These are phyloP conservation scores for Xylaria sp. DNA, from an alignment of 2,329 filamentous ascomycete species.

Conservation along the genomic window DNA sequence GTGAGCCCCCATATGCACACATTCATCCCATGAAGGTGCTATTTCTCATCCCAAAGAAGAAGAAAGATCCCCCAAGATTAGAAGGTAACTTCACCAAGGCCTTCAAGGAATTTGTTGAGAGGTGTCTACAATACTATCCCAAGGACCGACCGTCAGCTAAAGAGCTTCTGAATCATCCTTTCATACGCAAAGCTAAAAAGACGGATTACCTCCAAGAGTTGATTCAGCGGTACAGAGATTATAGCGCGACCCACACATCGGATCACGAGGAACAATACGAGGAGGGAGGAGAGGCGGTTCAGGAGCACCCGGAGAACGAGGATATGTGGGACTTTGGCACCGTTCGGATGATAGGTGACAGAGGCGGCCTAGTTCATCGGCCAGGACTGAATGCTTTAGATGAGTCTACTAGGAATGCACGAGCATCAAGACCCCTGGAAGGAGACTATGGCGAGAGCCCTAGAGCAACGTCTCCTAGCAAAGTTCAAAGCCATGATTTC, in stretches of 20 bases:
- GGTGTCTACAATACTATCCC: slow-evolving; percentile 87
- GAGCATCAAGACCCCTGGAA: slow-evolving; percentile 61
- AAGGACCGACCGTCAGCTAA: slow-evolving; percentile 85
- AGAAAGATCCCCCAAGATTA: slow-evolving; percentile 78
- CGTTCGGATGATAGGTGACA: slow-evolving; percentile 77
- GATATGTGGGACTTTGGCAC: slow-evolving; percentile 99
- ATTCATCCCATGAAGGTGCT: slow-evolving; percentile 99
- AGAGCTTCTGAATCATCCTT: slow-evolving; percentile 87
- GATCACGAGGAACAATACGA: slow-evolving; percentile 71
- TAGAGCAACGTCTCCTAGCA: slow-evolving; percentile 58
- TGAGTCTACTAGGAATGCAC: slow-evolving; percentile 79
- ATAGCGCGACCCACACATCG: slow-evolving; percentile 80
- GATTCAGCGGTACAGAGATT: slow-evolving; percentile 88
- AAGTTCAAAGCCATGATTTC: slow-evolving; percentile 54
- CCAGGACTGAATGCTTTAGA: slow-evolving; percentile 74
- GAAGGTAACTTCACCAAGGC: slow-evolving; percentile 81
- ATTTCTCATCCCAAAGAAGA: slow-evolving; percentile 96
- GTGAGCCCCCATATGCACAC: slow-evolving; percentile 92
- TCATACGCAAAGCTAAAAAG: slow-evolving; percentile 89
- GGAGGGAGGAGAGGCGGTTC: slow-evolving; percentile 58
- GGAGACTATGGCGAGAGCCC: slow-evolving; percentile 59
- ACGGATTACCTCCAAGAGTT: slow-evolving; percentile 96
- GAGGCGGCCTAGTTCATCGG: slow-evolving; percentile 60
- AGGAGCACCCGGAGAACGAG: slow-evolving; percentile 68
- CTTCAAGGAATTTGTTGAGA: slow-evolving; percentile 83